phyloP scores from a whole-genome alignment of 345 rosid species.

The Turritis glabra region DNA sequence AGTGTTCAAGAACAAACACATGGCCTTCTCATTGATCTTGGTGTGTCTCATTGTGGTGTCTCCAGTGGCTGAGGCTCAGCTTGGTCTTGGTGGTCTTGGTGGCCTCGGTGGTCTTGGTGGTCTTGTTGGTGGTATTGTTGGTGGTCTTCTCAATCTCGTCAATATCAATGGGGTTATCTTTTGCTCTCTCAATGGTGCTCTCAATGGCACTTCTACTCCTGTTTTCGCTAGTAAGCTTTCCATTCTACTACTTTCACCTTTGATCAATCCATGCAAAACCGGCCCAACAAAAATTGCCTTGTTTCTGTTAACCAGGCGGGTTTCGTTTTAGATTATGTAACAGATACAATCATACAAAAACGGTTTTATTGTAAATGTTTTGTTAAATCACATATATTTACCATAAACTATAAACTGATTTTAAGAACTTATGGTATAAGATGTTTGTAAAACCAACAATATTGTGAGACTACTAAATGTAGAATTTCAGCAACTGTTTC shows the following conservation, averaged over 20 bases:
- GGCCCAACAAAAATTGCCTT: neutral
- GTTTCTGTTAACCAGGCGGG: neutral
- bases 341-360: neutral
- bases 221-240: slow-evolving; percentile 43
- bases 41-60: slow-evolving; percentile 34
- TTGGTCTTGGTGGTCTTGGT: slow-evolving; percentile 57
- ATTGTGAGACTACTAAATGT: no score
- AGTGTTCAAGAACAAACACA: slow-evolving; percentile 32
- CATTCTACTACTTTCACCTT: neutral
- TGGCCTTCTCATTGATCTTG: slow-evolving; percentile 22
- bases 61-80: slow-evolving; percentile 53
- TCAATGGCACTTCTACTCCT: slow-evolving; percentile 32
- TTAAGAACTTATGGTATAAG: neutral
- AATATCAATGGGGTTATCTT: slow-evolving; percentile 49
- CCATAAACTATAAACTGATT: neutral
- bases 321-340: neutral
- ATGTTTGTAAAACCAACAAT: neutral
- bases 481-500: no score
- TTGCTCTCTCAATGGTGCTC: slow-evolving; percentile 56
- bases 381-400: neutral
- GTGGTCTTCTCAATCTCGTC: slow-evolving; percentile 45
- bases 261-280: neutral
- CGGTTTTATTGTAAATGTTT: neutral
- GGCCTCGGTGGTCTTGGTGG: slow-evolving; percentile 43
- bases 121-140: slow-evolving; percentile 44